These are phyloP conservation scores for Diplodia intermedia DNA, from an alignment of 2,329 filamentous ascomycete genomes.

Conservation along the genomic window DNA sequence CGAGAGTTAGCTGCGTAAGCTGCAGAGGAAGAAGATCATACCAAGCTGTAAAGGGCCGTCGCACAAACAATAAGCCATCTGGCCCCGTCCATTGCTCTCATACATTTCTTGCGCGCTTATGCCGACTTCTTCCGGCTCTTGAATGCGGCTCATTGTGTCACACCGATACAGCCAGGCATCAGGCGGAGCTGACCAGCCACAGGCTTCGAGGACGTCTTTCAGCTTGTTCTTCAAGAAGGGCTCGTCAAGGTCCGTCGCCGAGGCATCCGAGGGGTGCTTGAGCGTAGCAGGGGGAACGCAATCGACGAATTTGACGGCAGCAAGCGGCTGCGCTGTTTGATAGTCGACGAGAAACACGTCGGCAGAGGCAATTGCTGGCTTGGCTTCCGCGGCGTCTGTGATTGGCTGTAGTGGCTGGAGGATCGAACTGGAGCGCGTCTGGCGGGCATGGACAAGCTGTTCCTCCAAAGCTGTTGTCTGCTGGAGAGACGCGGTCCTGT, in stretches of 20 bases:
- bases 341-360: constrained; percentile 16
- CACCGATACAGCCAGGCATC: constrained; percentile 16
- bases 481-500: constrained; percentile 35
- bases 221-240: constrained; percentile 7
- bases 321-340: constrained; percentile 5
- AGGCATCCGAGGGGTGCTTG: not conserved
- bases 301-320: not conserved
- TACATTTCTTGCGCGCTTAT: constrained; percentile 19
- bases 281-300: not conserved
- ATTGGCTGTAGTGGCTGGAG: constrained; percentile 30
- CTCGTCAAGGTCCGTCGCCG: not conserved
- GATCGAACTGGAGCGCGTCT: constrained; percentile 9
- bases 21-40: not conserved
- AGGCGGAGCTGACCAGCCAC: constrained; percentile 3
- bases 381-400: constrained; percentile 7
- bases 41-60: not conserved
- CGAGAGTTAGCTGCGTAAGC: not conserved
- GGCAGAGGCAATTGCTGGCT: constrained; percentile 12
- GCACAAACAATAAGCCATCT: constrained; percentile 26
- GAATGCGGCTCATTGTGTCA: constrained; percentile 25
- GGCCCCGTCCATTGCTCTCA: constrained; percentile 20
- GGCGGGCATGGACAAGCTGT: constrained; percentile 45
- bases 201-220: not conserved
- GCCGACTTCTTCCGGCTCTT: constrained; percentile 3
- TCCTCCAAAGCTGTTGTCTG: constrained; percentile 50